Evolutionary conservation across 331 rosid genomes (phyloP).

Genomic region (Spiraea crenata): DNA sequence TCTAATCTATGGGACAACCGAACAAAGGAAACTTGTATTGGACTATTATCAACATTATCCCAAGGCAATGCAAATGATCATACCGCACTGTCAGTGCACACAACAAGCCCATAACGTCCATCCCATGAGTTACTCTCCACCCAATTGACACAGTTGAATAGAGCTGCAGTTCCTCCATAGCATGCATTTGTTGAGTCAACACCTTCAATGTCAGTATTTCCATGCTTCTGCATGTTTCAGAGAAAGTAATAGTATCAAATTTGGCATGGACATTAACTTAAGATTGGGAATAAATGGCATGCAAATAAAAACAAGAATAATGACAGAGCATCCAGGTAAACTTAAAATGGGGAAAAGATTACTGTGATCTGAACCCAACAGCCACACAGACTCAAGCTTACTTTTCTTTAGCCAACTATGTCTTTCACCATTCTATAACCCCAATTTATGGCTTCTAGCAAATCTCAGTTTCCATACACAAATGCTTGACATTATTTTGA

Average conservation of each 20-base stretch:
- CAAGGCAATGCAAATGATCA: slow-evolving; percentile 19
- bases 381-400: neutral
- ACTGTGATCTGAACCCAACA: neutral
- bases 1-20: too few species aligned
- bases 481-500: neutral
- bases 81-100: slow-evolving; percentile 98
- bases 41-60: slow-evolving; percentile 11
- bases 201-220: slow-evolving; percentile 92
- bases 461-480: neutral
- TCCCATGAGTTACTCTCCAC: slow-evolving; percentile 99
- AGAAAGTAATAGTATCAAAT: slow-evolving; percentile 25
- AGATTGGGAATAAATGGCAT: neutral
- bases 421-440: neutral
- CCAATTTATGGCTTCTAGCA: neutral
- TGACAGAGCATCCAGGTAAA: neutral
- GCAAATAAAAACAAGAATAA: neutral
- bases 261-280: neutral
- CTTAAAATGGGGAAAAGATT: neutral
- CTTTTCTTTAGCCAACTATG: neutral
- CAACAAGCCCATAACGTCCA: slow-evolving; percentile 98
- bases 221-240: slow-evolving; percentile 63
- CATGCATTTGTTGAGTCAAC: slow-evolving; percentile 96
- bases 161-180: slow-evolving; percentile 99
- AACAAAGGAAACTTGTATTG: too few species aligned
- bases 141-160: slow-evolving; percentile 98